A percentile compares a stretch with the other conserved stretches of the same genome.
These are phyloP conservation scores for Biancaea sappan DNA, from an alignment of 306 rosid genomes.

Conservation along the genomic window DNA sequence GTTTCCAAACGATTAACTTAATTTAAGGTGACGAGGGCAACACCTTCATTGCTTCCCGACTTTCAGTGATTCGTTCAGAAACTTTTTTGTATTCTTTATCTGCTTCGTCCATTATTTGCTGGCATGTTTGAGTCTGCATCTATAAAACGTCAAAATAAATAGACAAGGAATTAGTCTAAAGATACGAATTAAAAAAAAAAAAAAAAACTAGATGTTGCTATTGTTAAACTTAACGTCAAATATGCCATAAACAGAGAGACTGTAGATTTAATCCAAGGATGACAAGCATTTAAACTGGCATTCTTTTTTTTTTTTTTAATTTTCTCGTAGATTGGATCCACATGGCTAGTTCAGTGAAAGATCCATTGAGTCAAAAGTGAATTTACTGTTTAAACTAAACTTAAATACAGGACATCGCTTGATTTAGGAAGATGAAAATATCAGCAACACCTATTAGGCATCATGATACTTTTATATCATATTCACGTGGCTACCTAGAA, in stretches of 20 bases:
- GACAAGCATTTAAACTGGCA: neutral
- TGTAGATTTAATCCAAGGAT: neutral
- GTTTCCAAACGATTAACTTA: conserved; percentile 4
- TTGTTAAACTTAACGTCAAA: neutral
- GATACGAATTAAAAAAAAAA: no score
- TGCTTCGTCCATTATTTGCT: conserved; percentile 68
- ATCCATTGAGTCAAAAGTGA: neutral
- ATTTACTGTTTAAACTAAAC: neutral
- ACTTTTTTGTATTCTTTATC: conserved; percentile 75
- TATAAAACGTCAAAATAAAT: conserved; percentile 33
- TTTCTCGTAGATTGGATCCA: conserved; percentile 16
- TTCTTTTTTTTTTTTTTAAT: conserved; percentile 8
- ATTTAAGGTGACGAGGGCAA: conserved; percentile 8
- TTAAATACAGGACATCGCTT: neutral
- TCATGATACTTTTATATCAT: neutral
- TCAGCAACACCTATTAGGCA: neutral
- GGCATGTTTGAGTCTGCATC: conserved; percentile 83
- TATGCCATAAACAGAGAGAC: neutral
- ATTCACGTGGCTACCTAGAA: conserved; percentile 11
- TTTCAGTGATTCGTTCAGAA: conserved; percentile 64
- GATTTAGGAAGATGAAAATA: neutral
- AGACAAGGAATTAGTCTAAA: conserved; percentile 12
- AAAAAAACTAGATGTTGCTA: no score
- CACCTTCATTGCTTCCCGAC: conserved; percentile 83
- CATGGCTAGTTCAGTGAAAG: neutral